Base-by-base conservation (phyloP, 371 early-diverging fungal genomes). In the Mortierella sp. region DNA sequence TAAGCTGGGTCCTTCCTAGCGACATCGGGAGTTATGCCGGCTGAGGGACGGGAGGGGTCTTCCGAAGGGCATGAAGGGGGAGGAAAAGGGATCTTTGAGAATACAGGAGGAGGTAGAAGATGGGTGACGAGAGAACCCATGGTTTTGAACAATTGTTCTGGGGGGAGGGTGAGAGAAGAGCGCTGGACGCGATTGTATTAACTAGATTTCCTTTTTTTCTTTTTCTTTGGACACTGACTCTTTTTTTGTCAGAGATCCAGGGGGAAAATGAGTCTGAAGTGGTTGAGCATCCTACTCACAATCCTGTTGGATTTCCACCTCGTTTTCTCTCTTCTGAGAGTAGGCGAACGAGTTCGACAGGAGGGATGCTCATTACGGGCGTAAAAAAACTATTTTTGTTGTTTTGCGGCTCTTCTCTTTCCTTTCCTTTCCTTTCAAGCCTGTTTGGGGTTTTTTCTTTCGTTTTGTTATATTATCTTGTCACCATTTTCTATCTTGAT, bases 211-310 rank as follows among this genome's bases (percentile, higher is more conserved):
- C 75, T 73, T 73, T 73, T 68, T 67, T 67, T 68, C 75, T 68
- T 68, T 67, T 67, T 62, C 75, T 68, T 68, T 73, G 64, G 49
- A 46, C 44, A n/a, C 26, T 42, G 50, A 50, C 31, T 21, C 21
- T 30, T 34, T 56, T 28, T 11, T 24, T 26, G 34, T 30, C 28
- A 1, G 32, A 57, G 30, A 39, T 48, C 39, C 68, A 51, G 51
- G 63, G 75, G 75, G 75, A 73, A 73, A 73, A 72, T 72, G 73
- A 73, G 75, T 73, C 75, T 73, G 75, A 73, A 73, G 75, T 73
- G 75, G 75, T 73, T 72, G 72, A 50, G 54, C 73, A 67, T 59
- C 70, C 54, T 49, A 39, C 50, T 51, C 49, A 44, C 43, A 55
- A 56, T 58, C 65, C 42, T 41, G 43, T 39, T 64, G 72, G 72